A percentile compares a stretch with the other conserved stretches of the same genome.
phyloP scores from a whole-genome alignment of 225 moss, liverwort and hornwort species.

The Bryoerythrophyllum caledonicum region DNA sequence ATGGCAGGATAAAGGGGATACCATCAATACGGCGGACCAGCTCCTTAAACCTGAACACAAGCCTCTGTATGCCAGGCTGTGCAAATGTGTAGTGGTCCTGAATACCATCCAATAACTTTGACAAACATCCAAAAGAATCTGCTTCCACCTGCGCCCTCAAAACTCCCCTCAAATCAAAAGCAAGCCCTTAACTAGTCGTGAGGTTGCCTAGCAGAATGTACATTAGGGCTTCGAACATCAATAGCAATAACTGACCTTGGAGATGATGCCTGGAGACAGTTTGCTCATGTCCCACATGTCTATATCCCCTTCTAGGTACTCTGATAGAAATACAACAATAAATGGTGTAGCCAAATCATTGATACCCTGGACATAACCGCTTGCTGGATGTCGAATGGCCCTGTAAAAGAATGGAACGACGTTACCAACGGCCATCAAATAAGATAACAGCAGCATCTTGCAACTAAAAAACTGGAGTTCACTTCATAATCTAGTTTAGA shows the following conservation, averaged over 20 bases:
- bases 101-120: conserved; percentile 94
- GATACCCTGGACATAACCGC: conserved; percentile 99
- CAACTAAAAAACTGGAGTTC: not conserved
- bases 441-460: not conserved
- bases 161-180: not conserved
- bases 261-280: conserved; percentile 69
- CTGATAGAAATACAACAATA: conserved; percentile 91
- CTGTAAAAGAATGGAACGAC: conserved; percentile 44
- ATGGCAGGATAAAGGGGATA: conserved; percentile 28
- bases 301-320: conserved; percentile 92
- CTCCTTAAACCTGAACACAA: conserved; percentile 99
- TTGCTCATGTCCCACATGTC: conserved; percentile 81
- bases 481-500: not conserved
- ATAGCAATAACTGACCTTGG: conserved; percentile 47
- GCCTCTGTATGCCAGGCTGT: conserved; percentile 98
- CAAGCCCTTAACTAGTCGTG: not conserved
- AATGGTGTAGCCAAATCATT: conserved; percentile 97
- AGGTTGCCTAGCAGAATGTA: conserved; percentile 8
- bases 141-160: conserved; percentile 63
- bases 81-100: conserved; percentile 99
- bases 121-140: conserved; percentile 93
- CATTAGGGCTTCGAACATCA: not conserved
- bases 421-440: conserved; percentile 19
- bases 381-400: conserved; percentile 99
- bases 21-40: conserved; percentile 99